Evolutionary conservation across 2,329 filamentous ascomycete genomes (phyloP).

Genomic region (Harringtonia lauricola): DNA sequence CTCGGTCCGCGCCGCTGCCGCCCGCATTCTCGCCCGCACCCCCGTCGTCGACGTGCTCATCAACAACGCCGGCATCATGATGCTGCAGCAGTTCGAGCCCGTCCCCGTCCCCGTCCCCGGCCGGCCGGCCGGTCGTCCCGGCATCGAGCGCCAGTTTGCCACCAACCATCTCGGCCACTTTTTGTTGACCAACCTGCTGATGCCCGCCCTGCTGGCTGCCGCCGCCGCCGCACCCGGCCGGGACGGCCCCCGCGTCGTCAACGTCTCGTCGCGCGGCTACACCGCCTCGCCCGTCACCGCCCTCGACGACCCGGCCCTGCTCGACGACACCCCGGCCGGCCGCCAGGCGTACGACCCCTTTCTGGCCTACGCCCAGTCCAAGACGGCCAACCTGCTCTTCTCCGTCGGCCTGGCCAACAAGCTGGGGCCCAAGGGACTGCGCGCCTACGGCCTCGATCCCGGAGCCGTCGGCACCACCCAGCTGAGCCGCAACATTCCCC

Average conservation of each 20-base stretch:
- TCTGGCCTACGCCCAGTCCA: slow-evolving; percentile 38
- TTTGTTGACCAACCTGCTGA: slow-evolving; percentile 34
- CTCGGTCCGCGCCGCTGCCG: slow-evolving; percentile 24
- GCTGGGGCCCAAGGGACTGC: slow-evolving; percentile 20
- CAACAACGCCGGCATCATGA: slow-evolving; percentile 20
- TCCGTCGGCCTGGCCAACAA: slow-evolving; percentile 25
- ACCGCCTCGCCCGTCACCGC: slow-evolving; percentile 29
- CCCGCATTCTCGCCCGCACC: slow-evolving; percentile 19
- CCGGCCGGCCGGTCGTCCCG: slow-evolving; percentile 4
- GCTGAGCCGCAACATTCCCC: slow-evolving; percentile 4
- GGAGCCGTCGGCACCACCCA: slow-evolving; percentile 16
- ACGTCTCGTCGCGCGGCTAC: slow-evolving; percentile 30
- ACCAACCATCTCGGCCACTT: slow-evolving; percentile 41
- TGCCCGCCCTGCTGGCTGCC: slow-evolving; percentile 26
- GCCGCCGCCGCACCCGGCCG: background rate
- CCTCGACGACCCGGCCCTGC: slow-evolving; percentile 31
- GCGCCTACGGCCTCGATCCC: slow-evolving; percentile 29
- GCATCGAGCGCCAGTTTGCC: slow-evolving; percentile 31
- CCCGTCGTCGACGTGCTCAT: slow-evolving; percentile 25
- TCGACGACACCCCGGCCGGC: slow-evolving; percentile 16
- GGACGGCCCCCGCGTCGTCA: slow-evolving; percentile 26
- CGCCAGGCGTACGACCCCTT: slow-evolving; percentile 16
- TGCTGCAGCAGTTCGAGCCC: slow-evolving; percentile 18
- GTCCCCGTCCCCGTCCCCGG: slow-evolving; percentile 16
- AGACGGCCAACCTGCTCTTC: slow-evolving; percentile 39